Base-by-base conservation (phyloP, 2,329 filamentous ascomycete genomes). In the Apiospora rasikravindrae region DNA sequence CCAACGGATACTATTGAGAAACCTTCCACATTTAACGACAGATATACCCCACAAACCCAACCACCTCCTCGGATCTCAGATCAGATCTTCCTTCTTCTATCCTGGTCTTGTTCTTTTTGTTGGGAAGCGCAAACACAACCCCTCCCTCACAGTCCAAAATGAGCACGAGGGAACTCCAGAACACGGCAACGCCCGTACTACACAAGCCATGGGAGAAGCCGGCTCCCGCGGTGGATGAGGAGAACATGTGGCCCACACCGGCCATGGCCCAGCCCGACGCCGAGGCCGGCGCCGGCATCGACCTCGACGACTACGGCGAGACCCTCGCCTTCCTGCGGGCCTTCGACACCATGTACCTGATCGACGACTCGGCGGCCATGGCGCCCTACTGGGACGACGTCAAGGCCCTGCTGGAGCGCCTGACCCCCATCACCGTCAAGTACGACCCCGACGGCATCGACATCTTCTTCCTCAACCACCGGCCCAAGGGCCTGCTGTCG, bases 281-380 rank as follows among this genome's bases (percentile, higher is more conserved):
- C n/a, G 76, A 75, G 69, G 77, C 80, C 22, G 70, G 77, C 74
- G 88, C 87, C 2, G 88, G 88, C 0, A 88, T 90, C 74, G 91
- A 93, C 77, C 88, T 89, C 3, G 86, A 93, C 22, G 91, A 91
- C 80, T 89, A 96, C 69, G 94, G 96, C 83, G 89, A 88, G 76
- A 94, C 93, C 0, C 94, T 96, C 77, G 88, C 90, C 1, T 97
- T 97, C 80, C 90, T 98, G 7, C 81, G 83, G 57, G 87, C 87
- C 22, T 98, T 98, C 80, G 94, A 98, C 83, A 98, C 95, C 45
- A 84, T 96, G 71, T 95, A 98, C 80, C 83, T 98, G 1, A 94
- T 98, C 79, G 96, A 98, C 80, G 96, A 98, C 84, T 95, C 92
- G 24, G 90, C 90, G 6, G 95, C 92, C 77, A 98, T 98, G 96